Base-by-base conservation (phyloP, 768 basidiomycete genomes). In the Coprinellus aureogranulatus region DNA sequence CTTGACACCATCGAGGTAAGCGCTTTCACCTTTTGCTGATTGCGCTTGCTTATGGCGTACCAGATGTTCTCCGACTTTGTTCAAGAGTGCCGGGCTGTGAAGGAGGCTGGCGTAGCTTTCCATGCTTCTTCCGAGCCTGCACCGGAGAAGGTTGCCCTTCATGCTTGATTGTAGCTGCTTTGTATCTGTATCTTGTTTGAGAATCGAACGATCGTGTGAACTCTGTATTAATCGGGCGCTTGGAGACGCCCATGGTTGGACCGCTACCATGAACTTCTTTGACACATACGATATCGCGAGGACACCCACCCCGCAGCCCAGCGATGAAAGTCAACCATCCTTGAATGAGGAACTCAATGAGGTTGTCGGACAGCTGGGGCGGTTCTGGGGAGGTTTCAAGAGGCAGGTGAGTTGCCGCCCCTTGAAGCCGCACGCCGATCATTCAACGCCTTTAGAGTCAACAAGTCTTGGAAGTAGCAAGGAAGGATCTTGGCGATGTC, bases 1-100 rank as follows among this genome's bases (percentile, higher is more conserved):
- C 82, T 98, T 57, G 97, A 98, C 70, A 98, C 97, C 3, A 97
- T 98, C 59, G 94, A 95, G n/a, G n/a, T n/a, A n/a, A n/a, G n/a
- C n/a, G n/a, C n/a, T n/a, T n/a, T n/a, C n/a, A n/a, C n/a, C n/a
- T n/a, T n/a, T n/a, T n/a, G n/a, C n/a, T n/a, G n/a, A n/a, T n/a
- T n/a, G n/a, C n/a, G n/a, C n/a, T n/a, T n/a, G n/a, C n/a, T n/a
- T n/a, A n/a, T n/a, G n/a, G n/a, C n/a, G n/a, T n/a, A n/a, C n/a
- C n/a, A n/a, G 90, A 97, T 97, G 94, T 96, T 96, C 75, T 87
- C 89, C 54, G 94, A 96, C 71, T 96, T 96, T 69, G 78, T 96
- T 18, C 71, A 79, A 47, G 90, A 94, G 70, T 97, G 94, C 69
- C 82, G 83, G 27, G 82, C 81, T 2, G 75, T 80, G 64, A 84